phyloP scores from a whole-genome alignment of 2,329 filamentous ascomycete genomes.

The Colletotrichum sp. region DNA sequence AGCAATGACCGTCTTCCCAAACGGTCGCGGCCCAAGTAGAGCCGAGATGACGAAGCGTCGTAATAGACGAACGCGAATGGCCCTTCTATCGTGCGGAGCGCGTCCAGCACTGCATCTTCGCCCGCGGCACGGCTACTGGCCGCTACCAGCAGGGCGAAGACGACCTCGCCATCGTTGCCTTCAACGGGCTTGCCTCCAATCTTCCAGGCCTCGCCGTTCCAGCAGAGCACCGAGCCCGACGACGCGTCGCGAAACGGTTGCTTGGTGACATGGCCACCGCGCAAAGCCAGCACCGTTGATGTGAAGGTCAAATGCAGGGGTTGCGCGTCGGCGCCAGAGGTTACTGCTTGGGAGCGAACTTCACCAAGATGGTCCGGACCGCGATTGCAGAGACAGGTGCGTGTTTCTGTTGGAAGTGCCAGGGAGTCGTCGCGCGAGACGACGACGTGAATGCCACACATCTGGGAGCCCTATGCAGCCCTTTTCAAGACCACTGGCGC shows the following conservation, averaged over 20 bases:
- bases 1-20: conserved; percentile 87
- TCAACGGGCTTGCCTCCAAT: conserved; percentile 61
- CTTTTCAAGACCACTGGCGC: neutral
- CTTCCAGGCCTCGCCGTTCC: conserved; percentile 97
- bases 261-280: conserved; percentile 71
- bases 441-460: conserved; percentile 67
- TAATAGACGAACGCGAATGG: conserved; percentile 92
- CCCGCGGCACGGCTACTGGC: conserved; percentile 36
- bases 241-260: conserved; percentile 73
- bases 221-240: conserved; percentile 77
- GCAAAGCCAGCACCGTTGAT: conserved; percentile 90
- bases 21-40: conserved; percentile 88
- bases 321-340: conserved; percentile 27
- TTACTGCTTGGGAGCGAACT: conserved; percentile 29
- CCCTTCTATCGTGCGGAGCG: conserved; percentile 70
- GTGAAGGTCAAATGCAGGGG: conserved; percentile 64
- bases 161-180: conserved; percentile 78
- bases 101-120: conserved; percentile 47
- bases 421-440: conserved; percentile 43
- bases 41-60: conserved; percentile 61
- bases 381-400: conserved; percentile 54
- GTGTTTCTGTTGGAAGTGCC: conserved; percentile 41
- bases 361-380: conserved; percentile 65
- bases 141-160: conserved; percentile 66
- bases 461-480: conserved; percentile 27